Percentiles rank a stretch among this genome's conserved stretches.
Conservation (phyloP, 768 basidiomycete species). For the Sutorius australiensis region DNA sequence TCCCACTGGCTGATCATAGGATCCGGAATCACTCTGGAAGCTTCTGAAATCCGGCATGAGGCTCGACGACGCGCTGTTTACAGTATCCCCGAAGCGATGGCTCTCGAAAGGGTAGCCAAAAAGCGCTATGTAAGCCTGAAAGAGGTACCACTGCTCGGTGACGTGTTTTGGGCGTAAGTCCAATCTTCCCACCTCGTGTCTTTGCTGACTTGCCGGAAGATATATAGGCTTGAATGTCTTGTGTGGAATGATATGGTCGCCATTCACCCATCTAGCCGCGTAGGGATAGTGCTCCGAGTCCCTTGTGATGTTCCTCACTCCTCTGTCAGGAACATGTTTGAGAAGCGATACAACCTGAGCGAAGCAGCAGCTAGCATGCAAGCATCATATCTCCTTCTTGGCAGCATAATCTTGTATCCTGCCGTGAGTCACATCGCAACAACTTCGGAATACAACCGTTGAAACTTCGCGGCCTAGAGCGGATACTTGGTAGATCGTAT, state of each 20-base stretch:
- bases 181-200: neutral
- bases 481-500: conserved; percentile 63
- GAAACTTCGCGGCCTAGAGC: conserved; percentile 36
- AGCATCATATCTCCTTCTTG: conserved; percentile 69
- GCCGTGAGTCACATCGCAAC: conserved; percentile 40
- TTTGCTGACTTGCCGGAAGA: conserved; percentile 32
- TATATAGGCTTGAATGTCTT: conserved; percentile 74
- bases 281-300: conserved; percentile 32
- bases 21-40: conserved; percentile 61
- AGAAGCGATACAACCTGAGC: conserved; percentile 57
- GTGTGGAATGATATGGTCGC: conserved; percentile 74
- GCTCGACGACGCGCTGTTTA: conserved; percentile 43
- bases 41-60: conserved; percentile 56
- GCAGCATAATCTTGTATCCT: conserved; percentile 68
- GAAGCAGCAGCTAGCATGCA: conserved; percentile 59
- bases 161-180: conserved; percentile 73
- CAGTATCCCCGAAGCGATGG: conserved; percentile 54
- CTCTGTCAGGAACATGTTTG: conserved; percentile 59
- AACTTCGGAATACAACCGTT: neutral
- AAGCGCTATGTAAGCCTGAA: conserved; percentile 59
- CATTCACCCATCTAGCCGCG: conserved; percentile 75
- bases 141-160: conserved; percentile 64
- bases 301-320: conserved; percentile 2
- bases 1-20: conserved; percentile 63
- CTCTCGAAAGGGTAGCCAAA: conserved; percentile 60